Percentiles rank a stretch among this genome's conserved stretches.
These are phyloP conservation scores for Xylaria grammica DNA, from an alignment of 495 filamentous ascomycete species.

Conservation along the genomic window DNA sequence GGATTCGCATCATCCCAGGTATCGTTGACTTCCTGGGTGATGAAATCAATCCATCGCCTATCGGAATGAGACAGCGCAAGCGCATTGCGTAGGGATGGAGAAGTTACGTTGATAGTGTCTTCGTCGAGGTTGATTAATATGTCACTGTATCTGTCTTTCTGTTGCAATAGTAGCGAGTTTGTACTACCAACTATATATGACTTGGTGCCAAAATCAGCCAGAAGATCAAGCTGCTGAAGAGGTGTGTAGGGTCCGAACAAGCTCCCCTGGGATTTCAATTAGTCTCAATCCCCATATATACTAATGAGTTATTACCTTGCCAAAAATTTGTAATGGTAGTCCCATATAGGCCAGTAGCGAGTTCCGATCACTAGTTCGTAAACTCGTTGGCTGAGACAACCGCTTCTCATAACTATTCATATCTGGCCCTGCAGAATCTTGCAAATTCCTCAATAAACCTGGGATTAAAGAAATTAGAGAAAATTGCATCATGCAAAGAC, in stretches of 20 bases:
- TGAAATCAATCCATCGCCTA: conserved; percentile 93
- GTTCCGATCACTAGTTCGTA: conserved; percentile 88
- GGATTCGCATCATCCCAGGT: conserved; percentile 96
- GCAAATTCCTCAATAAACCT: conserved; percentile 79
- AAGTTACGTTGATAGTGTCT: conserved; percentile 80
- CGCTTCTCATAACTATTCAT: conserved; percentile 81
- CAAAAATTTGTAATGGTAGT: conserved; percentile 91
- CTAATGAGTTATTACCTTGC: conserved; percentile 63
- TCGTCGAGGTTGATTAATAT: conserved; percentile 97
- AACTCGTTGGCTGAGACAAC: conserved; percentile 77
- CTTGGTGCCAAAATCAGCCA: conserved; percentile 93
- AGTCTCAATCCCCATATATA: conserved; percentile 5
- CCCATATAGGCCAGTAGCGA: conserved; percentile 95
- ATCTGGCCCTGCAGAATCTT: conserved; percentile 91
- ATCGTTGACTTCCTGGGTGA: conserved; percentile 90
- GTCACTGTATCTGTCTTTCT: conserved; percentile 96
- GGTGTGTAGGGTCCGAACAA: conserved; percentile 98
- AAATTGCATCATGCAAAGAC: conserved; percentile 97
- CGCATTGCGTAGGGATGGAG: conserved; percentile 75
- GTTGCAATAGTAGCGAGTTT: conserved; percentile 90
- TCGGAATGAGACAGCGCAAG: conserved; percentile 85
- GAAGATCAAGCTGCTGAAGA: conserved; percentile 89
- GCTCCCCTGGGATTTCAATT: conserved; percentile 65
- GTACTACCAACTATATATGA: conserved; percentile 98
- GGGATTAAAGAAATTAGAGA: conserved; percentile 93